Conservation (phyloP, 768 basidiomycete species). For the Cubamyces lactineus region DNA sequence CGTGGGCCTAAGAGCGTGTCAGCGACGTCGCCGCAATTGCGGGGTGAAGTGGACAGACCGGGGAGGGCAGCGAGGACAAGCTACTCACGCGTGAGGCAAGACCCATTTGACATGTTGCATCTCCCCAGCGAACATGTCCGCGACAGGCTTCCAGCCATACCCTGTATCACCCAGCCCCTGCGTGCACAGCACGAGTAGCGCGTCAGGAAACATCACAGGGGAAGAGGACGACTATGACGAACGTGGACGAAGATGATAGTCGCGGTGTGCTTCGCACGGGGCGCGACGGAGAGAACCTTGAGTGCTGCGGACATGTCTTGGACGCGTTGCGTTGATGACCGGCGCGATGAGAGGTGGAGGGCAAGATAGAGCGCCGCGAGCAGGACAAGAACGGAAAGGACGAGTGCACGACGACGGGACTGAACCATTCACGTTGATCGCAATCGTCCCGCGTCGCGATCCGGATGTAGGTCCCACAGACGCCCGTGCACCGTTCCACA, state of each 20-base stretch:
- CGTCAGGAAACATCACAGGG: background rate
- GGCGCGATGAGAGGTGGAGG: background rate
- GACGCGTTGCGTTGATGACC: background rate
- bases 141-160: slow-evolving; percentile 76
- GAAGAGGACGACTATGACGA: slow-evolving; percentile 32
- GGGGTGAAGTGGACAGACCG: background rate
- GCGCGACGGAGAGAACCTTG: slow-evolving; percentile 55
- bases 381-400: background rate
- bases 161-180: slow-evolving; percentile 81
- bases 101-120: slow-evolving; percentile 88
- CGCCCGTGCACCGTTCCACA: background rate
- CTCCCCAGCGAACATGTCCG: slow-evolving; percentile 62
- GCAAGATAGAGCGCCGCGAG: background rate
- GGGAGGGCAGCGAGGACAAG: background rate
- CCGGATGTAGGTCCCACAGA: background rate
- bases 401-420: background rate
- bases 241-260: slow-evolving; percentile 93
- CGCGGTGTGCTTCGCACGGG: slow-evolving; percentile 71
- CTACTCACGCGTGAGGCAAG: slow-evolving; percentile 76
- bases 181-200: slow-evolving; percentile 1
- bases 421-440: slow-evolving; percentile 10
- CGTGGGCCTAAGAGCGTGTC: slow-evolving; percentile 43
- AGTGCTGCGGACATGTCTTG: slow-evolving; percentile 35
- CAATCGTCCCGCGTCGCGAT: background rate
- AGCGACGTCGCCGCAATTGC: background rate